Base-by-base conservation (phyloP, 352 stramenopile species). In the Hyaloperonospora arabidopsidis region DNA sequence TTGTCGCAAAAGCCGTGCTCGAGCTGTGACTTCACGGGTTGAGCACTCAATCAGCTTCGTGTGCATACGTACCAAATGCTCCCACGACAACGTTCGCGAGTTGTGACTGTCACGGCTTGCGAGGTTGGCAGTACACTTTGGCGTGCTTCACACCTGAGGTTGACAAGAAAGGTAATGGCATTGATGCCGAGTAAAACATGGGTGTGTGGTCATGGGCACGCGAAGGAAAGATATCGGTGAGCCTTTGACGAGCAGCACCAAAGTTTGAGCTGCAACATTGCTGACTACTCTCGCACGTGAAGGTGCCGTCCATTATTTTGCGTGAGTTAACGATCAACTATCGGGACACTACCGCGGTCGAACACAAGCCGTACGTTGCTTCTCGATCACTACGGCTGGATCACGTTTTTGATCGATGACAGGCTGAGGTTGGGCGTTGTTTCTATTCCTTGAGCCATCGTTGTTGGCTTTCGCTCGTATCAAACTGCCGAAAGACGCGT, bases 181-280 rank as follows among this genome's bases (percentile, higher is more conserved):
- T 59, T 8, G 49, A 64, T 18, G 48, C 35, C 1, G 58, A 57
- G 1, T 50, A 62, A 15, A 53, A 59, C 21, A 69, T 52, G 14
- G 53, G 54, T n/a, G 41, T 45, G 6, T 68, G 71, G n/a, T 70
- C 67, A 45, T 68, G 79, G 34, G 79, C 76, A 47, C 89, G 89
- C 53, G 76, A 86, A 51, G 87, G 91, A 34, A 91, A 22, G 17
- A 79, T 84, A 0, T 73, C 77, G 0, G 83, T 89, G 40, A 89
- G 64, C 14, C 70, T 70, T 59, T 93, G 83, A 54, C 88, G 83
- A 40, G 91, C 65, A 41, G 83, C 78, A 10, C 72, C 25, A 32
- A 63, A 41, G 89, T 72, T 91, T 91, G 34, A 89, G 67, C 32
- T 86, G 61, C 79, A 93, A n/a, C n/a, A 89, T 51, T 93, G 80